Conservation (phyloP, 805 yeast genomes). For the Saturnispora hagleri region DNA sequence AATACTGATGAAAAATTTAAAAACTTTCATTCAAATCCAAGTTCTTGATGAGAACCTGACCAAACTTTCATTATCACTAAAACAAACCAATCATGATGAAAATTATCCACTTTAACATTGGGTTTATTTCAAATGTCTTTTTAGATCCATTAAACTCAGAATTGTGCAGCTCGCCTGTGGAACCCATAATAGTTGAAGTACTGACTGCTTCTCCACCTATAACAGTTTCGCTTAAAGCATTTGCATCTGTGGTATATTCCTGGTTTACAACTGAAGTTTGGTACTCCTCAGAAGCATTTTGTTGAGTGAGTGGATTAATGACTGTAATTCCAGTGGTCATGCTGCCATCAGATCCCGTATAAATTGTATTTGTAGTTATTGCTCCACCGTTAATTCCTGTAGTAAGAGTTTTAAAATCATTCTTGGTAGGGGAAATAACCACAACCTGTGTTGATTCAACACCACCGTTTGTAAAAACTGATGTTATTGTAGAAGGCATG, state of each 20-base stretch:
- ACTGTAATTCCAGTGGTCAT: background rate
- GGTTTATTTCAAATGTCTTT: background rate
- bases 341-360: background rate
- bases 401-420: background rate
- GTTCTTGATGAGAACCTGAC: too few species aligned
- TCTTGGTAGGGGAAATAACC: background rate
- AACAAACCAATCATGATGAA: background rate
- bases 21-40: too few species aligned
- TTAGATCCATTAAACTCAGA: background rate
- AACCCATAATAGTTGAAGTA: background rate
- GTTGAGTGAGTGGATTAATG: background rate
- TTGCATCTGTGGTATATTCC: background rate
- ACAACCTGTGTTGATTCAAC: background rate
- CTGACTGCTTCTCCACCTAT: background rate
- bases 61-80: too few species aligned
- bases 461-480: background rate
- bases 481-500: background rate
- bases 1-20: too few species aligned
- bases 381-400: background rate
- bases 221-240: background rate
- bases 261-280: background rate
- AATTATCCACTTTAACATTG: background rate
- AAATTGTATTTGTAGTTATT: background rate
- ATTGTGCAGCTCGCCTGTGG: background rate
- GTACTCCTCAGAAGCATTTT: background rate